Conservation (phyloP, 2,329 filamentous ascomycete species). For the Tolypocladium cylindrosporum region DNA sequence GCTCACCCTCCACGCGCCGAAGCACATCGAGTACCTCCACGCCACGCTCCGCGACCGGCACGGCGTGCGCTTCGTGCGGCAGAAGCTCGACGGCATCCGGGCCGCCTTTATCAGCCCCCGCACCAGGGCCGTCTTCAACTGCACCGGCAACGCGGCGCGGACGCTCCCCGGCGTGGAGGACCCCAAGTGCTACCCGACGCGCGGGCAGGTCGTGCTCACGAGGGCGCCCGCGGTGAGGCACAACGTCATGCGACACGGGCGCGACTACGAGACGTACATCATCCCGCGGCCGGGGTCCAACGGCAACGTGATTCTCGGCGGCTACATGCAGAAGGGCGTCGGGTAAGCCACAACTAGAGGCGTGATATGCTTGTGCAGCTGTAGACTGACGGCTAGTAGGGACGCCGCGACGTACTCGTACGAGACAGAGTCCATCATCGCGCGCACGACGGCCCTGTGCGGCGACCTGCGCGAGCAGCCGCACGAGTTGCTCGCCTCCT, state of each 20-base stretch:
- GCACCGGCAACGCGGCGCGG: conserved; percentile 22
- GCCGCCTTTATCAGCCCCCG: conserved; percentile 13
- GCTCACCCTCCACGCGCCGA: conserved; percentile 25
- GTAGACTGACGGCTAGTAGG: conserved; percentile 5
- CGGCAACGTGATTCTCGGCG: conserved; percentile 23
- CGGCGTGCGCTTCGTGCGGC: conserved; percentile 21
- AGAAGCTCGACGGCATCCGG: conserved; percentile 15
- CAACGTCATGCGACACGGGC: conserved; percentile 28
- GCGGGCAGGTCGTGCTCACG: conserved; percentile 27
- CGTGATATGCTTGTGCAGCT: too few species aligned
- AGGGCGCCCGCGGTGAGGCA: conserved; percentile 20
- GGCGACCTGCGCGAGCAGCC: conserved; percentile 14
- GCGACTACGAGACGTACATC: conserved; percentile 29
- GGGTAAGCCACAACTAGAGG: conserved; percentile 10
- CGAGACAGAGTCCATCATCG: conserved; percentile 27
- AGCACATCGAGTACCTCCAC: conserved; percentile 23
- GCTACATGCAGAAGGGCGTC: conserved; percentile 26
- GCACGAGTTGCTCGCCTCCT: conserved; percentile 20
- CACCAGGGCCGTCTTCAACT: conserved; percentile 24
- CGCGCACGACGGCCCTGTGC: conserved; percentile 21
- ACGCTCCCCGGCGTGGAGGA: conserved; percentile 25
- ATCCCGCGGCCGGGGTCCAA: conserved; percentile 27
- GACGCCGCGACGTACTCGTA: conserved; percentile 23
- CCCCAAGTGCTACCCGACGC: conserved; percentile 27
- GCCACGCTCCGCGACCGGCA: conserved; percentile 13